Conservation (phyloP, 176 grass and related monocot genomes). For the Poa annua region DNA sequence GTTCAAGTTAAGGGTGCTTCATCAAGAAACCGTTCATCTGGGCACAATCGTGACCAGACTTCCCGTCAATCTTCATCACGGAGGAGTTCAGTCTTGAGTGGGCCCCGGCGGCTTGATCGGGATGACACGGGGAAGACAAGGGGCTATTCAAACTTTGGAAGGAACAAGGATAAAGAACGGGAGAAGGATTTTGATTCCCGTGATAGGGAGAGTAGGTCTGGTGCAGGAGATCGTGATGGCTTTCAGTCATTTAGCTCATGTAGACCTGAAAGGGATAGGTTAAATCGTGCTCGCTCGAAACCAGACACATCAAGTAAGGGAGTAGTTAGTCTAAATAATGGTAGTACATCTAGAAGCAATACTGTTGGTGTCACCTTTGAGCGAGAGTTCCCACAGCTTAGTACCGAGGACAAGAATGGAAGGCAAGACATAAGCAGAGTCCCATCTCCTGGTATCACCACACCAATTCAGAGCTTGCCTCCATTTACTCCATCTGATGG, state of each 20-base stretch:
- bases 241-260: constrained; percentile 52
- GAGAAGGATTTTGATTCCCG: constrained; percentile 55
- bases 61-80: constrained; percentile 37
- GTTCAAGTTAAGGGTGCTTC: constrained; percentile 47
- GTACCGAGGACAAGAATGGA: constrained; percentile 54
- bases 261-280: constrained; percentile 60
- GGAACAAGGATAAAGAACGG: constrained; percentile 54
- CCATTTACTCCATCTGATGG: constrained; percentile 42
- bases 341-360: constrained; percentile 44
- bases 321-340: constrained; percentile 46
- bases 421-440: constrained; percentile 47
- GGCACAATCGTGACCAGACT: constrained; percentile 42
- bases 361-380: constrained; percentile 53
- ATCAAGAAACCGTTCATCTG: constrained; percentile 50
- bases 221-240: constrained; percentile 44
- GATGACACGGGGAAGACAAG: constrained; percentile 55
- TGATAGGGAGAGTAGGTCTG: constrained; percentile 56
- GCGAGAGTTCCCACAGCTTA: constrained; percentile 72
- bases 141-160: constrained; percentile 66
- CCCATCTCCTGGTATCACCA: constrained; percentile 55
- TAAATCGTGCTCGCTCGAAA: constrained; percentile 45
- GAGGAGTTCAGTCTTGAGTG: constrained; percentile 55
- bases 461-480: constrained; percentile 61
- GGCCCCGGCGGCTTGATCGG: constrained; percentile 39
- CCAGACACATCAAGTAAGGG: constrained; percentile 55